Evolutionary conservation across 352 stramenopile species (phyloP).

Genomic region (Aphanomyces euteiches): DNA sequence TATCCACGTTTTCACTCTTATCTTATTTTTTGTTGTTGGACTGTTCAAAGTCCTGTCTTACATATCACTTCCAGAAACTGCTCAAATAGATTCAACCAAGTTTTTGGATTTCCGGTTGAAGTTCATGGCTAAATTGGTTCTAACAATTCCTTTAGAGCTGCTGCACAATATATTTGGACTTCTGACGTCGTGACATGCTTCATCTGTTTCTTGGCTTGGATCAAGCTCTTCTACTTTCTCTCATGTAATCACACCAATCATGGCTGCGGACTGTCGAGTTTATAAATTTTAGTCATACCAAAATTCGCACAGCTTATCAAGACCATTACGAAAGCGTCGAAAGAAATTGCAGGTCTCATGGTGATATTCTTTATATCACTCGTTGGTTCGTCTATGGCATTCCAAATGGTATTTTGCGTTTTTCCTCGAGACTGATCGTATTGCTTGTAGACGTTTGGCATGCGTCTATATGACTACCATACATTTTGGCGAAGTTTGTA

Average conservation of each 20-base stretch:
- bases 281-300: constrained; percentile 11
- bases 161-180: constrained; percentile 11
- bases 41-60: constrained; percentile 9
- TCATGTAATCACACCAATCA: constrained; percentile 13
- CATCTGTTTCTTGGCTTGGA: constrained; percentile 23
- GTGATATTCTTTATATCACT: constrained; percentile 22
- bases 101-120: constrained; percentile 22
- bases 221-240: constrained; percentile 27
- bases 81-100: not conserved
- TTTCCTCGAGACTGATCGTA: too few relatives aligned
- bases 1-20: constrained; percentile 5
- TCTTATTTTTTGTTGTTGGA: constrained; percentile 23
- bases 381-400: constrained; percentile 26
- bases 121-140: constrained; percentile 5
- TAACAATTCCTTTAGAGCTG: constrained; percentile 4
- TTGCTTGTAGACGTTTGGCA: constrained; percentile 15
- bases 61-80: not conserved
- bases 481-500: constrained; percentile 20
- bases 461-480: constrained; percentile 25
- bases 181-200: constrained; percentile 8
- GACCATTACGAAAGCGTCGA: constrained; percentile 22
- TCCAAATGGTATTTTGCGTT: constrained; percentile 27
- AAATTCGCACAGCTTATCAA: constrained; percentile 25
- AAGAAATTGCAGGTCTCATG: constrained; percentile 17
- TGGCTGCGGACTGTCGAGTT: not conserved